Evolutionary conservation across 805 yeast genomes (phyloP).

Genomic region (Nadsonia fulvescens): DNA sequence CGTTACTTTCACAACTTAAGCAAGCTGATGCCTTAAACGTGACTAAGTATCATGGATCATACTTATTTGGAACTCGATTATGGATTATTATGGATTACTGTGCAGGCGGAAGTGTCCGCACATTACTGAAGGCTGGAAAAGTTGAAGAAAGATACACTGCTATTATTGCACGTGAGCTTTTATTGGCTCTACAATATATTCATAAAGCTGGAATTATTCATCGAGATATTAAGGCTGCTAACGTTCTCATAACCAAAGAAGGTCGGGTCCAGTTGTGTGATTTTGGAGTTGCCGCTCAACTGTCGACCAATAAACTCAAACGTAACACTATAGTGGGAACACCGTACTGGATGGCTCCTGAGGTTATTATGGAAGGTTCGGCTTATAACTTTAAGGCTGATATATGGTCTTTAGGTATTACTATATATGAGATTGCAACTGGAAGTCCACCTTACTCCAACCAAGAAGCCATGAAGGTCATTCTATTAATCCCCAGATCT

Average conservation of each 20-base stretch:
- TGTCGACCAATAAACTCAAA: constrained; percentile 54
- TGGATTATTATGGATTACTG: constrained; percentile 98
- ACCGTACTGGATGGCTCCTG: constrained; percentile 42
- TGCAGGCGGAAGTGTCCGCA: constrained; percentile 88
- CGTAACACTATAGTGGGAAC: constrained; percentile 79
- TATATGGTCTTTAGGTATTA: constrained; percentile 93
- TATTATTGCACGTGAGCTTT: constrained; percentile 67
- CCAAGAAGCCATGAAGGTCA: constrained; percentile 84
- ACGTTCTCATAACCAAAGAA: constrained; percentile 71
- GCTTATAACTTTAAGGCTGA: constrained; percentile 60
- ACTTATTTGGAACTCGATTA: constrained; percentile 69
- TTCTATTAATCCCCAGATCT: constrained; percentile 81
- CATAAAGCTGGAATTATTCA: constrained; percentile 87
- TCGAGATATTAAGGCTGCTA: constrained; percentile 93
- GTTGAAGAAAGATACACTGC: constrained; percentile 73
- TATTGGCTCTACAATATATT: constrained; percentile 60
- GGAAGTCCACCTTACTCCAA: constrained; percentile 97
- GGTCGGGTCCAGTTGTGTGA: constrained; percentile 89
- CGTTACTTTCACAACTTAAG: constrained; percentile 64
- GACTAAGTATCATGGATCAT: constrained; percentile 81
- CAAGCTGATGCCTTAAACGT: constrained; percentile 62
- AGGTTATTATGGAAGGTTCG: constrained; percentile 26
- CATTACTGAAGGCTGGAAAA: constrained; percentile 69
- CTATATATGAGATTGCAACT: constrained; percentile 84
- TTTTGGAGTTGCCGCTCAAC: constrained; percentile 94